Evolutionary conservation across 2,329 filamentous ascomycete species (phyloP).

Genomic region (Coniochaeta pulveracea): DNA sequence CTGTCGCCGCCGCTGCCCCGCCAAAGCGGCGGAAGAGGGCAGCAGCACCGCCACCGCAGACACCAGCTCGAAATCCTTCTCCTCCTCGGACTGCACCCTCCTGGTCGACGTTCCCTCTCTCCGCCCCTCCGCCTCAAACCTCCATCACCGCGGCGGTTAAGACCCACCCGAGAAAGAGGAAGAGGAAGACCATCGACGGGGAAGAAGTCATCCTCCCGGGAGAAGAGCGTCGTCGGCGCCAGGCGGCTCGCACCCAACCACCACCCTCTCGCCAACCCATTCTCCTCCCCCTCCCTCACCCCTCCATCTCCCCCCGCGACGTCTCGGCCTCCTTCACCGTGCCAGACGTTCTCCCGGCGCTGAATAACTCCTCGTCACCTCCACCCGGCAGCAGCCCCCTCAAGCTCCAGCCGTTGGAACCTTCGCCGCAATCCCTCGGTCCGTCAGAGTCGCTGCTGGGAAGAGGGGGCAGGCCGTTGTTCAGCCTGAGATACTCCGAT

Average conservation of each 20-base stretch:
- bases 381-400: background rate
- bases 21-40: background rate
- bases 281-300: background rate
- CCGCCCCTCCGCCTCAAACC: constrained; percentile 5
- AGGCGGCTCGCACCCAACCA: background rate
- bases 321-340: background rate
- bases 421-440: background rate
- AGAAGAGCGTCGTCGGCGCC: background rate
- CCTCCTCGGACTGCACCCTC: too few relatives aligned
- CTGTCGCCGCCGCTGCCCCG: background rate
- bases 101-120: constrained; percentile 5
- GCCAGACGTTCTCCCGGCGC: background rate
- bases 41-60: too few relatives aligned
- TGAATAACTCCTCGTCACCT: background rate
- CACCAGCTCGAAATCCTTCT: too few relatives aligned
- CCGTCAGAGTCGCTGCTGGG: background rate
- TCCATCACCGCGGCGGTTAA: constrained; percentile 44
- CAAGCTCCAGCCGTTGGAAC: background rate
- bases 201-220: constrained; percentile 1
- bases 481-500: background rate
- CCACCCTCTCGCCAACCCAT: background rate
- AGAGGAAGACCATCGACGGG: constrained; percentile 17
- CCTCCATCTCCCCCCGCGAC: background rate
- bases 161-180: constrained; percentile 31
- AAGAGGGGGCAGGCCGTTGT: background rate